These are phyloP conservation scores for Yarrowia sp. DNA, from an alignment of 805 yeast species.

Conservation along the genomic window DNA sequence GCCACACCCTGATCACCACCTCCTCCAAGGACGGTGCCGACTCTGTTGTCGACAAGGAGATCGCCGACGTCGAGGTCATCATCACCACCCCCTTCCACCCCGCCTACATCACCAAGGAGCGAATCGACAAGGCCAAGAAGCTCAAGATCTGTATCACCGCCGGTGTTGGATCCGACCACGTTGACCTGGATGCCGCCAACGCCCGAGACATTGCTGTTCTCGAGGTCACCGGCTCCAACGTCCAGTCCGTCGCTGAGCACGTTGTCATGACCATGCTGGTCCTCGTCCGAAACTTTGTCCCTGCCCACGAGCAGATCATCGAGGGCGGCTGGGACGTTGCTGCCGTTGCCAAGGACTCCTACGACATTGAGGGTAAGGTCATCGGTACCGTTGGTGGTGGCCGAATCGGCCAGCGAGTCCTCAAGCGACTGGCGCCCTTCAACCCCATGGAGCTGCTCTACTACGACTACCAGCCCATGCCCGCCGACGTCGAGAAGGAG, in stretches of 20 bases:
- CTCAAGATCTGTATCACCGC: constrained; percentile 48
- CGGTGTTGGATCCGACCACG: constrained; percentile 61
- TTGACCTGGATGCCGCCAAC: constrained; percentile 47
- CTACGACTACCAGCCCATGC: constrained; percentile 50
- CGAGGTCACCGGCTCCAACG: constrained; percentile 55
- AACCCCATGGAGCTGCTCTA: constrained; percentile 52
- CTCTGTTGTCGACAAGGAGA: constrained; percentile 59
- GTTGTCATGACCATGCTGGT: constrained; percentile 51
- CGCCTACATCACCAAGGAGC: constrained; percentile 64
- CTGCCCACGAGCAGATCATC: constrained; percentile 45
- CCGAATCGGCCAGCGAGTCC: constrained; percentile 58
- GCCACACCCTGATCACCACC: constrained; percentile 66
- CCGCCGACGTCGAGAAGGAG: constrained; percentile 46
- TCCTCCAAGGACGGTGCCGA: constrained; percentile 62
- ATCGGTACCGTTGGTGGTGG: constrained; percentile 65
- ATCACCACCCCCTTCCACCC: constrained; percentile 88
- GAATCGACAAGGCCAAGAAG: constrained; percentile 42
- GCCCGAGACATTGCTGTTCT: constrained; percentile 47
- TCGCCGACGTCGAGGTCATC: constrained; percentile 70
- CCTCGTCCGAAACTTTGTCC: constrained; percentile 49
- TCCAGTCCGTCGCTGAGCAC: constrained; percentile 59
- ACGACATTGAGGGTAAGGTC: constrained; percentile 43
- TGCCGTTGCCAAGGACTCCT: constrained; percentile 49
- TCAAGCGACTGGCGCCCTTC: constrained; percentile 51
- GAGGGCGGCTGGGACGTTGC: constrained; percentile 51